Base-by-base conservation (phyloP, 2,329 filamentous ascomycete species). In the Cordyceps javanica region DNA sequence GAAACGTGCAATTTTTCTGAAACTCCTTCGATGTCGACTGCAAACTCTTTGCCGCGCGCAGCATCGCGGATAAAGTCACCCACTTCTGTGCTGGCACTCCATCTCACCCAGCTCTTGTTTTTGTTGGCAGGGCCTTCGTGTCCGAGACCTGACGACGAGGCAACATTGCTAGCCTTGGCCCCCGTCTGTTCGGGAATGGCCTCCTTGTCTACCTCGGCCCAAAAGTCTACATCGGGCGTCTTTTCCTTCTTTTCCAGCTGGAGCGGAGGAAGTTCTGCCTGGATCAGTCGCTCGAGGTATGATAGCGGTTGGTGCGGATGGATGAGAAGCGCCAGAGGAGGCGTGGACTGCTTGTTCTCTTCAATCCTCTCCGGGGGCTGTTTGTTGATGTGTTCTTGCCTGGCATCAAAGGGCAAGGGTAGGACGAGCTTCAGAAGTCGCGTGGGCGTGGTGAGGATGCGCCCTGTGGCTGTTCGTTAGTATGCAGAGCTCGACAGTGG, bases 51-150 rank as follows among this genome's bases (percentile, higher is more conserved):
- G 0, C 89, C 90, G 3, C 90, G 80, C 0, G 91, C 90, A 0
- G 92, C 91, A 68, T 97, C 92, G 9, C 91, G 85, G 62, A 97
- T 94, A 67, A 97, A 97, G 73, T 96, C 92, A 10, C 92, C 92
- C 32, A 97, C 88, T 69, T 97, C 92, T 1, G 92, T 96, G 30
- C 87, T 90, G 42, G 86, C 85, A 45, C 88, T 91, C 92, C 92
- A 97, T 30, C 91, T 86, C 2, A 96, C 90, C 75, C 93, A 94
- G 26, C 68, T 68, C 2, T 69, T 74, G 38, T 81, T 74, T 5
- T 72, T 68, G 4, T 64, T 77, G 59, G 68, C 69, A 26, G 69
- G 75, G 16, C 74, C 80, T 64, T 89, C 84, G 46, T 81, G 85
- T 2, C 88, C 88, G 1, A 86, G 77, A 0, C 88, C 88, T 30